Percentiles rank a stretch among this genome's conserved stretches.
These are phyloP conservation scores for Colletotrichum sp. DNA, from an alignment of 2,329 filamentous ascomycete genomes.

Conservation along the genomic window DNA sequence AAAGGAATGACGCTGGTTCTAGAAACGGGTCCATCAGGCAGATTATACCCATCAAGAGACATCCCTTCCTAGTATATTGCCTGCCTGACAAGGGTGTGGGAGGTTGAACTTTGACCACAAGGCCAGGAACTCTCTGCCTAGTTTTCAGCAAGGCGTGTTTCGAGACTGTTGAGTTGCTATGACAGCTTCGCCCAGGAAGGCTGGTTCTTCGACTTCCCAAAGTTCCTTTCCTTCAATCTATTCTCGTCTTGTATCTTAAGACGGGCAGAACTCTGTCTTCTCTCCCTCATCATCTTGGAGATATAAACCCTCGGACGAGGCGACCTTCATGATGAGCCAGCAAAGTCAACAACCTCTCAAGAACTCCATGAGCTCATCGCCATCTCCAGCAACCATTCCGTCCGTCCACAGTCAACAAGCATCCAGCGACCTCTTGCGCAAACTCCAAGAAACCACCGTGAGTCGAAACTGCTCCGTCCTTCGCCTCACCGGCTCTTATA, in stretches of 20 bases:
- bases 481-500: not conserved
- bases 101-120: not conserved
- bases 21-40: constrained; percentile 9
- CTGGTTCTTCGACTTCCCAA: constrained; percentile 4
- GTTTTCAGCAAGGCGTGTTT: not conserved
- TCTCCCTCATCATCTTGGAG: not conserved
- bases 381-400: not conserved
- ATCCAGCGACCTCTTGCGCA: constrained; percentile 12
- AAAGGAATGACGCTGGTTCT: not conserved
- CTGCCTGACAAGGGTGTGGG: constrained; percentile 9
- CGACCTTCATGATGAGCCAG: constrained; percentile 10
- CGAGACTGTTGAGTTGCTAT: not conserved
- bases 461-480: not conserved
- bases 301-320: constrained; percentile 12
- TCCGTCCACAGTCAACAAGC: not conserved
- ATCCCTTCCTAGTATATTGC: not conserved
- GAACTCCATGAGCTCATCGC: not conserved
- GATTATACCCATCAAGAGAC: not conserved
- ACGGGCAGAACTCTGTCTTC: not conserved
- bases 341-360: not conserved
- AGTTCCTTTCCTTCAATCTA: constrained; percentile 7
- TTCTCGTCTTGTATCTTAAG: not conserved
- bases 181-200: not conserved
- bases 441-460: constrained; percentile 17
- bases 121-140: constrained; percentile 8